Conservation (phyloP, 495 filamentous ascomycete species). For the Entonaema liquescens region DNA sequence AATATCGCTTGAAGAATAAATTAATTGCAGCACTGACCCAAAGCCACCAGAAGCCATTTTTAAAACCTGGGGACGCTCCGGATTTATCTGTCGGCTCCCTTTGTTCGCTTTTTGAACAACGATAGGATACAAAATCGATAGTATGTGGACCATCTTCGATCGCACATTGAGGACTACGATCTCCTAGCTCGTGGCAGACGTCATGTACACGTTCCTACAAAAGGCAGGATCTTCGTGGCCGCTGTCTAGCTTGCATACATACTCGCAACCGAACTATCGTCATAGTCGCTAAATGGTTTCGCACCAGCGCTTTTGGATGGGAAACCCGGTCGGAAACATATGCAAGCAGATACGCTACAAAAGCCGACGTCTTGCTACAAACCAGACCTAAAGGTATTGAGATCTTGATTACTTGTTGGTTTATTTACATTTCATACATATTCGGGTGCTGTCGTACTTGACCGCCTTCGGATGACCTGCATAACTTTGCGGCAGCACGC, state of each 20-base stretch:
- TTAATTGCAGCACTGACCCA: slow-evolving; percentile 10
- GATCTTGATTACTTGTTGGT: slow-evolving; percentile 38
- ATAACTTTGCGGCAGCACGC: slow-evolving; percentile 6
- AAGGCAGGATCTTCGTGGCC: slow-evolving; percentile 27
- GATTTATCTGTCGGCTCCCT: slow-evolving; percentile 26
- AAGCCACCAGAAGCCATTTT: slow-evolving; percentile 7
- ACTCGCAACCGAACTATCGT: slow-evolving; percentile 26
- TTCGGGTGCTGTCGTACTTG: slow-evolving; percentile 24
- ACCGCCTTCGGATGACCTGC: slow-evolving; percentile 39
- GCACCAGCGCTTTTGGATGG: slow-evolving; percentile 11
- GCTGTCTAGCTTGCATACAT: slow-evolving; percentile 2
- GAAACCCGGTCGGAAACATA: slow-evolving; percentile 21
- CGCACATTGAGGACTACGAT: slow-evolving; percentile 27
- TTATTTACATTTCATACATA: slow-evolving; percentile 24
- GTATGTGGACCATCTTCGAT: slow-evolving; percentile 36
- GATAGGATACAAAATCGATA: slow-evolving; percentile 31
- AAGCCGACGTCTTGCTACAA: slow-evolving; percentile 15
- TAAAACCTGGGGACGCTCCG: slow-evolving; percentile 13
- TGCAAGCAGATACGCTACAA: slow-evolving; percentile 2
- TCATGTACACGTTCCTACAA: slow-evolving; percentile 32
- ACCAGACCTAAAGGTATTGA: slow-evolving; percentile 12
- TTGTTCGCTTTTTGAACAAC: slow-evolving; percentile 13
- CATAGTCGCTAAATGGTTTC: slow-evolving; percentile 35
- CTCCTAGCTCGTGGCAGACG: slow-evolving; percentile 26
- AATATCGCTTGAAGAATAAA: slow-evolving; percentile 8